Evolutionary conservation across 352 stramenopile genomes (phyloP).

Genomic region (Saprolegnia diclina): DNA sequence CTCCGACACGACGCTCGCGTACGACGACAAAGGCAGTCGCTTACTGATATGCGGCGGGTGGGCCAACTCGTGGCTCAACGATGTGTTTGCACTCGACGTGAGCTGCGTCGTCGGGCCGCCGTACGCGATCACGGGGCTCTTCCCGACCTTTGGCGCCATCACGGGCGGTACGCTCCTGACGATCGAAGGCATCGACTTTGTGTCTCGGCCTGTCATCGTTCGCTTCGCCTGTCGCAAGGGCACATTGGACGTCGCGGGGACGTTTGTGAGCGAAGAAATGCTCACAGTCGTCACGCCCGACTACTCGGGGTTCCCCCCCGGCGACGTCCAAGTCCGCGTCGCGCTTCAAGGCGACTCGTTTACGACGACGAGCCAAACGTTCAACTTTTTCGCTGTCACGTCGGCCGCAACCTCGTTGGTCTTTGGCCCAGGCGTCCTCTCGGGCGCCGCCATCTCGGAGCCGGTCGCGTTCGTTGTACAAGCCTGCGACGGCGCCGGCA

Average conservation of each 20-base stretch:
- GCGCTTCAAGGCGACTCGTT: slow-evolving; percentile 90
- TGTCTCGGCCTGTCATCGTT: slow-evolving; percentile 63
- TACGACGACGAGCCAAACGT: slow-evolving; percentile 91
- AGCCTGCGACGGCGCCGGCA: slow-evolving; percentile 67
- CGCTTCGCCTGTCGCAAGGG: slow-evolving; percentile 90
- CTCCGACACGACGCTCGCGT: slow-evolving; percentile 90
- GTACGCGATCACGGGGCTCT: slow-evolving; percentile 90
- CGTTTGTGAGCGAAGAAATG: slow-evolving; percentile 86
- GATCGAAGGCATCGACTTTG: slow-evolving; percentile 92
- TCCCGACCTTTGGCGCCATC: slow-evolving; percentile 87
- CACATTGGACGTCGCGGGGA: slow-evolving; percentile 81
- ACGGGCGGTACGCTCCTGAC: slow-evolving; percentile 85
- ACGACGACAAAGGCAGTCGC: slow-evolving; percentile 88
- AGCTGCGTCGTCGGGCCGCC: slow-evolving; percentile 92
- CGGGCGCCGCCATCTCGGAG: slow-evolving; percentile 66
- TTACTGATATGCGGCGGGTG: slow-evolving; percentile 94
- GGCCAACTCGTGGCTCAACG: slow-evolving; percentile 91
- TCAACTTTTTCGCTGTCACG: slow-evolving; percentile 92
- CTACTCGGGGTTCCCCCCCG: slow-evolving; percentile 83
- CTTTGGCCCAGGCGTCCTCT: slow-evolving; percentile 90
- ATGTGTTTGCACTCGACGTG: slow-evolving; percentile 90
- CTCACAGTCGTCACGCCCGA: slow-evolving; percentile 86
- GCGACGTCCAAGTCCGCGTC: slow-evolving; percentile 85
- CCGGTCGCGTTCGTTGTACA: slow-evolving; percentile 81
- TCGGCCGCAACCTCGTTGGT: slow-evolving; percentile 83